phyloP scores from a whole-genome alignment of 192 early-diverging fungal species.

The Mortierella antarctica region DNA sequence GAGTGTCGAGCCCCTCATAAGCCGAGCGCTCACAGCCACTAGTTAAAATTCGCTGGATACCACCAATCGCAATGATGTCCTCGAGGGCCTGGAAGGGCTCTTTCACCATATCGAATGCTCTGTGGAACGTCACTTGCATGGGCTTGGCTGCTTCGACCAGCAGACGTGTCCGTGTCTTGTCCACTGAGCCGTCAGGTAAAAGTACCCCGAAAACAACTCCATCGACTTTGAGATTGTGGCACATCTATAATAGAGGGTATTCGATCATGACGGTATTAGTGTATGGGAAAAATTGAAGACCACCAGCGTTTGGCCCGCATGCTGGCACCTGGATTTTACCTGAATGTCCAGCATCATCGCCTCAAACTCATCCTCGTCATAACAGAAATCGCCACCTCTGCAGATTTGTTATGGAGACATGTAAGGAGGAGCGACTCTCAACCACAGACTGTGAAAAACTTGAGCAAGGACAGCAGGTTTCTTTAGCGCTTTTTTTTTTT shows the following conservation, averaged over 20 bases:
- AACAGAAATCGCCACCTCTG: slow-evolving; percentile 75
- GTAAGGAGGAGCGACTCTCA: not conserved
- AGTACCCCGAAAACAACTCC: slow-evolving; percentile 77
- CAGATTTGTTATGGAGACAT: not conserved
- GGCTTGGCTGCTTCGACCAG: slow-evolving; percentile 64
- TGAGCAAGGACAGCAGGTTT: not conserved
- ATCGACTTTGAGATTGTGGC: slow-evolving; percentile 34
- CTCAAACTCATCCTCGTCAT: slow-evolving; percentile 59
- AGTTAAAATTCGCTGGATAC: slow-evolving; percentile 72
- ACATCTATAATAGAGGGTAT: slow-evolving; percentile 8
- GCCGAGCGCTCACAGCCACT: slow-evolving; percentile 69
- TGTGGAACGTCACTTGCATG: slow-evolving; percentile 74
- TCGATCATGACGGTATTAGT: not conserved
- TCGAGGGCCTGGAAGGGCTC: slow-evolving; percentile 68
- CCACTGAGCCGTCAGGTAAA: slow-evolving; percentile 63
- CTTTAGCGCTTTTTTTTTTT: too few species aligned
- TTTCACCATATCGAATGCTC: slow-evolving; percentile 73
- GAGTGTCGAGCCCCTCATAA: slow-evolving; percentile 64
- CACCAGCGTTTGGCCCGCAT: too few species aligned
- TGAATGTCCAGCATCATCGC: slow-evolving; percentile 60
- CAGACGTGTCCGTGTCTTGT: slow-evolving; percentile 49
- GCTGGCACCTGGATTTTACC: not conserved
- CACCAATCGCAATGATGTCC: slow-evolving; percentile 66
- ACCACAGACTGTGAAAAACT: not conserved
- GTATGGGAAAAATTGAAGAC: not conserved